Evolutionary conservation across 1,284 basidiomycete species (phyloP).

Genomic region (Cutaneotrichosporon mucoides): DNA sequence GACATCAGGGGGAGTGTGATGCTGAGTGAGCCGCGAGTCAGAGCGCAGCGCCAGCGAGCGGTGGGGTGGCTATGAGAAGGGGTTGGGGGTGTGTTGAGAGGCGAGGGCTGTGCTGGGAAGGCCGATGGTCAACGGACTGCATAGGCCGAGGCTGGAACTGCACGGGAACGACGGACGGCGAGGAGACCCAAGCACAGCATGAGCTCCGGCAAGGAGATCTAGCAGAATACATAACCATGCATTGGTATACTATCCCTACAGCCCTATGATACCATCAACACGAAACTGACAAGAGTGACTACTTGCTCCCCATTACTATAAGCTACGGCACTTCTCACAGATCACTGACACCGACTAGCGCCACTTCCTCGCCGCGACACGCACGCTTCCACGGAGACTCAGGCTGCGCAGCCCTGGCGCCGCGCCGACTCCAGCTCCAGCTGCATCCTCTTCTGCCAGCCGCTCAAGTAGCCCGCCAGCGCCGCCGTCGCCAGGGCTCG

Average conservation of each 20-base stretch:
- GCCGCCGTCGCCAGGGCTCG: neutral
- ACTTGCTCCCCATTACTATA: too few species aligned
- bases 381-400: neutral
- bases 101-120: too few species aligned
- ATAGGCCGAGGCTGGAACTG: too few species aligned
- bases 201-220: too few species aligned
- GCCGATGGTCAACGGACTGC: too few species aligned
- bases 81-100: too few species aligned
- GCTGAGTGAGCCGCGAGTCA: neutral
- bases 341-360: neutral
- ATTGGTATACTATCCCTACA: neutral
- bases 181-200: too few species aligned
- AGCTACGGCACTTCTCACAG: neutral
- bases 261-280: neutral
- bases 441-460: neutral
- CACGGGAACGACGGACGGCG: too few species aligned
- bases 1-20: constrained; percentile 39
- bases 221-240: neutral
- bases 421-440: neutral
- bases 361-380: neutral
- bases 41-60: too few species aligned
- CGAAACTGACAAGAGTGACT: too few species aligned
- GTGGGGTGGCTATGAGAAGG: too few species aligned
- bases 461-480: neutral
- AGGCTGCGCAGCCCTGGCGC: neutral